Evolutionary conservation across 2,329 filamentous ascomycete genomes (phyloP), one percentile per base, ranked within the genome.

Genomic region (Exophiala dermatitidis): DNA sequence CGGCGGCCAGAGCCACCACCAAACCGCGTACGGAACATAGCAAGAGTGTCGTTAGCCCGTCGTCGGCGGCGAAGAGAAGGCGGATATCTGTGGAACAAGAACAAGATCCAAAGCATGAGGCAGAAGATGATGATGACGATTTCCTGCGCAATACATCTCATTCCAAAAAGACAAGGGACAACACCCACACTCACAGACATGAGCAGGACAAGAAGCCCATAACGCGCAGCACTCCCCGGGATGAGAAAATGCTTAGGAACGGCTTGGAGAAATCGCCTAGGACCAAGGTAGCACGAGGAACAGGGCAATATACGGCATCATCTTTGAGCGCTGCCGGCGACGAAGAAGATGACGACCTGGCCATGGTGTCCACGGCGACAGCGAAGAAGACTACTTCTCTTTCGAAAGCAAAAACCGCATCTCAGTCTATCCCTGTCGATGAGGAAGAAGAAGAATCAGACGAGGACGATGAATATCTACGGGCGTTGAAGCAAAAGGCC

Each of bases 401-500:
- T 19, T 19, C 19, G 19, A 19, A 19, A 19, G 19, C 19, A 19
- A 19, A 19, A 19, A 19, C 19, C 19, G 19, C 19, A 19, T 19
- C 19, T 19, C 19, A 19, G 19, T 19, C 19, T 19, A 19, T 19
- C 19, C 19, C 37, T 40, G 9, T 36, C 55, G 37, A 38, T 5
- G 36, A 38, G 10, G 48, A 55, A 12, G 30, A 58, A 30, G 55
- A 60, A 7, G 61, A 62, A 6, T 63, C 63, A 31, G 62, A 62
- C 28, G 58, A 64, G 9, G 54, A 59, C 7, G 66, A 68, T 28
- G 70, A 70, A 6, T 74, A 75, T 50, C 66, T 74, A 19, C 67
- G 69, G 12, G 71, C 71, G 44, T 61, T 75, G 29, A 67, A 68
- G 46, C 65, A 68, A 33, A 66, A 68, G 54, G 73, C 73, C 5